Evolutionary conservation across 2,329 filamentous ascomycete genomes (phyloP), one percentile per base, ranked within the genome.

Genomic region (Diaporthe amygdali): DNA sequence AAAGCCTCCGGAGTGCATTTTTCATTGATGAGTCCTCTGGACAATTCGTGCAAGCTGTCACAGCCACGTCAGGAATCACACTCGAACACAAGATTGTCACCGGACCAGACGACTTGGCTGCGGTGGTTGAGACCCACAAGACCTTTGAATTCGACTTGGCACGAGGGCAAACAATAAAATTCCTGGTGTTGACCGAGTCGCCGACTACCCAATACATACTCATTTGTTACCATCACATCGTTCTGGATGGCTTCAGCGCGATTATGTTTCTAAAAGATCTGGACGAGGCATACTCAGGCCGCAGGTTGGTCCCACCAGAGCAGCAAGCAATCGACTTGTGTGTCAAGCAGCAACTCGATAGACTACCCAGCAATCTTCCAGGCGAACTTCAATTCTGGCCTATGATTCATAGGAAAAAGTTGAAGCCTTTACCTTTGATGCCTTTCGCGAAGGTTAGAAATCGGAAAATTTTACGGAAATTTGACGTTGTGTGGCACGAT

Each of bases 201-300:
- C 71, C 76, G 1, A 76, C 76, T 0, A 66, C 73, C 2, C 82
- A 86, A 70, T 82, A 78, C 74, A 71, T 88, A 3, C 49, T 89
- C 0, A 54, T 89, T 14, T n/a, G 39, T 14, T 56, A 55, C 41
- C 61, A 71, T 30, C 69, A 71, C 41, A 71, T 71, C 27, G 39
- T 39, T 25, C 30, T 71, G 37, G 69, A 71, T n/a, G 69, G 69
- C n/a, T 17, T 55, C 59, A 59, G 69, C 51, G 22, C 37, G 1
- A n/a, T 56, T 25, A 22, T 56, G n/a, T 47, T 71, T 10, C 7
- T 71, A 10, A 17, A 22, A 4, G 84, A 88, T 30, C 70, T 88
- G 0, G 79, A 84, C 10, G 80, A 78, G 44, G 80, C 77, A 0
- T 87, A 87, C 74, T 76, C 77, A 0, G 77, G 78, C 15, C 7